These are phyloP conservation scores for Cetraspora pellucida DNA, from an alignment of 192 early-diverging fungal species.

Conservation along the genomic window DNA sequence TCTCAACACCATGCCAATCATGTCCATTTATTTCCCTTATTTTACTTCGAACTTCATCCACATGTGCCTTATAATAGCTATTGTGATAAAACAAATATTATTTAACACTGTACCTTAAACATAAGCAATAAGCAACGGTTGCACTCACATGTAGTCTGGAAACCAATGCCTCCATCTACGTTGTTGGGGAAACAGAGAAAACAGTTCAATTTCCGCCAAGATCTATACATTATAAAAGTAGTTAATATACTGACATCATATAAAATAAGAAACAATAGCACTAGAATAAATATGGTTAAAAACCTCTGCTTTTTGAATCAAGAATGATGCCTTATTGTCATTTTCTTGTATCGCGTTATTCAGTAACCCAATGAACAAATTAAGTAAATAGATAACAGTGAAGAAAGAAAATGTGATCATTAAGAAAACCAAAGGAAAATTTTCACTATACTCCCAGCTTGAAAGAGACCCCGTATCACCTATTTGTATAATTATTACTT, in stretches of 20 bases:
- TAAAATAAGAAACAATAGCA: background rate
- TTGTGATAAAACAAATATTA: background rate
- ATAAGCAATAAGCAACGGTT: background rate
- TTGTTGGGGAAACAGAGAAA: conserved; percentile 9
- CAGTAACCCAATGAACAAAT: conserved; percentile 18
- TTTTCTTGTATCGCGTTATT: conserved; percentile 9
- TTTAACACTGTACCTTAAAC: background rate
- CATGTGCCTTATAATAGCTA: background rate
- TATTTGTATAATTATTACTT: background rate
- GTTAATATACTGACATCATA: background rate
- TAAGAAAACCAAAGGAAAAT: background rate
- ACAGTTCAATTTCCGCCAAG: conserved; percentile 10
- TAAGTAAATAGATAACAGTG: conserved; percentile 15
- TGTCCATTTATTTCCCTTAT: background rate
- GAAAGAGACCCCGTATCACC: background rate
- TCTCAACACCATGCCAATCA: too few relatives aligned
- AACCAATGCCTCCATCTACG: conserved; percentile 15
- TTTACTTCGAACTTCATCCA: conserved; percentile 3
- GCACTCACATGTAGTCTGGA: background rate
- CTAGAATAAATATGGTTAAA: background rate
- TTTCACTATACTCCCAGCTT: background rate
- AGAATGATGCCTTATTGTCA: background rate
- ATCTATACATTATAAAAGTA: background rate
- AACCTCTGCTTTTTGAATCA: background rate
- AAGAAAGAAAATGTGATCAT: conserved; percentile 18